Percentiles rank a stretch among this genome's conserved stretches.
phyloP scores from a whole-genome alignment of 345 rosid genomes.

The Eucalyptus pumila region DNA sequence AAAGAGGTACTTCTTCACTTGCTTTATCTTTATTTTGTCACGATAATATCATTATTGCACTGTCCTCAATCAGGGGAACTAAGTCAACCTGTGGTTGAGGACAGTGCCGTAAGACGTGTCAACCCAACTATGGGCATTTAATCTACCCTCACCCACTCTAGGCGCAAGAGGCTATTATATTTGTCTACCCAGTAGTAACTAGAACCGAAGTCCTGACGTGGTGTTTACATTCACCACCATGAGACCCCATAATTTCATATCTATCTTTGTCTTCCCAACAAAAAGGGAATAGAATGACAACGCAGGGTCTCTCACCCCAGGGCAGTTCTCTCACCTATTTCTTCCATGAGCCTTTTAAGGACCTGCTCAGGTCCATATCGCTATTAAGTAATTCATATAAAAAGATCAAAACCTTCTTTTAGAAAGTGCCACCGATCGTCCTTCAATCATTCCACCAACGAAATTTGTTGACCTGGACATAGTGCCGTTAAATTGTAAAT shows the following conservation, averaged over 20 bases:
- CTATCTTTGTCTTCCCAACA: fast-evolving
- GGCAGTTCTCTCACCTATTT: fast-evolving
- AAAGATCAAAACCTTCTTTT: neutral
- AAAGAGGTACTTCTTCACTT: too few species aligned
- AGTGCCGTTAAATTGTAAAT: neutral
- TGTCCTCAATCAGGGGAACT: fast-evolving
- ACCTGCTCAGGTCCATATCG: fast-evolving
- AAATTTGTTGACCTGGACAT: neutral
- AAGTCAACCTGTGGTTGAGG: fast-evolving
- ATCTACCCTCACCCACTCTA: fast-evolving
- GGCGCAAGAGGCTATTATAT: fast-evolving
- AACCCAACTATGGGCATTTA: fast-evolving
- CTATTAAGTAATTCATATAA: too few species aligned
- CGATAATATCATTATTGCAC: neutral
- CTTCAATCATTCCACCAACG: fast-evolving
- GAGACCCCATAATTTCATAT: fast-evolving
- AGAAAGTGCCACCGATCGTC: neutral
- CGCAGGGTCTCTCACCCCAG: fast-evolving
- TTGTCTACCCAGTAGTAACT: fast-evolving
- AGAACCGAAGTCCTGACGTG: fast-evolving
- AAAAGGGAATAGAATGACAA: fast-evolving
- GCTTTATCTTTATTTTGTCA: neutral
- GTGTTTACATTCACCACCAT: fast-evolving
- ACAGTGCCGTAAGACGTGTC: fast-evolving
- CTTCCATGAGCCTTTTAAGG: fast-evolving